Evolutionary conservation across 2,329 filamentous ascomycete genomes (phyloP), one percentile per base, ranked within the genome.

Genomic region (Microsporum audouinii): DNA sequence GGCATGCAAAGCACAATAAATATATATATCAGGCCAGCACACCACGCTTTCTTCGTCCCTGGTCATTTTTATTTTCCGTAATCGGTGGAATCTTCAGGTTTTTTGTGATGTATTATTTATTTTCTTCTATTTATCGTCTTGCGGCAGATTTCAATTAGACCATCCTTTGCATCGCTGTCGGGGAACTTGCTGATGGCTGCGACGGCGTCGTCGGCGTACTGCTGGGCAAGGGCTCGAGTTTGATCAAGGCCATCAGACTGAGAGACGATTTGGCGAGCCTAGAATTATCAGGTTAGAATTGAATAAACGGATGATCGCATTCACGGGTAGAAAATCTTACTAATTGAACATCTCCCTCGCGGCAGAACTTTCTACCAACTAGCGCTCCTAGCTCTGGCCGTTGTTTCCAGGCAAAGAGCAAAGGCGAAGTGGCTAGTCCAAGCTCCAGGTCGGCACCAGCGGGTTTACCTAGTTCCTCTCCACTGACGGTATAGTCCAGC

Each of bases 321-420:
- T n/a, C 10, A 29, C 2, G 14, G 3, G 45, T 2, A 2, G 12
- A 7, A 17, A 43, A 43, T 78, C 86, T 78, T 74, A 96, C 92
- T 80, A 79, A 86, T 67, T 86, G 78, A 57, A 96, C 89, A 77
- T 99, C 94, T 4, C 94, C 94, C 66, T 90, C 83, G 68, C 82
- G 76, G 53, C 82, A 80, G 73, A 99, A 99, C 75, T 95, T 96
- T 75, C 94, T 85, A 53, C 94, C 94, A 14, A 99, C 94, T 66
- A 99, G 78, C 59, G 84, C 84, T 3, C 94, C 94, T 33, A 99
- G 78, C 74, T 94, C 90, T 29, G 86, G 84, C 69, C 88, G 89
- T 66, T 88, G 83, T 77, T 91, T 91, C 94, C 94, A 99, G 0
- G 94, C 94, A 77, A 97, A 99, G 47, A 99, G 77, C 65, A 99